These are phyloP conservation scores for Fusarium pseudograminearum DNA, from an alignment of 2,329 filamentous ascomycete genomes.

Conservation along the genomic window DNA sequence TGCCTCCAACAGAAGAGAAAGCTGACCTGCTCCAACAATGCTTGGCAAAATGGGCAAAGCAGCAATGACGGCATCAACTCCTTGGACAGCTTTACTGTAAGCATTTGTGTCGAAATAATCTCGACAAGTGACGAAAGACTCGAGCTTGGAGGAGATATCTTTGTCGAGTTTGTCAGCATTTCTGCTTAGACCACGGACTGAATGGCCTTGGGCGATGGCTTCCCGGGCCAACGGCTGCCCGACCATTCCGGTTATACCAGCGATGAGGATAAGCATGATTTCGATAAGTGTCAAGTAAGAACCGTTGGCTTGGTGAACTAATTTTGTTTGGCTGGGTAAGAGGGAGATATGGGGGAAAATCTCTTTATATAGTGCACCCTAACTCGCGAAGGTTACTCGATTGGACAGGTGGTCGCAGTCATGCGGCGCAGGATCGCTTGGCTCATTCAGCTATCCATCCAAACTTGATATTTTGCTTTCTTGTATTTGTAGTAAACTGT, in stretches of 20 bases:
- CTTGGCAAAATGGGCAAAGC: slow-evolving; percentile 6
- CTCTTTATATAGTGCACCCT: not conserved
- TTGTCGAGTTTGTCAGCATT: not conserved
- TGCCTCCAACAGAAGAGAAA: slow-evolving; percentile 3
- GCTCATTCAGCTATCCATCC: not conserved
- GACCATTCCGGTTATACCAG: slow-evolving; percentile 18
- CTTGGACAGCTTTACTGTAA: not conserved
- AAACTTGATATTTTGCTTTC: not conserved
- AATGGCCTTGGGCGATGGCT: not conserved
- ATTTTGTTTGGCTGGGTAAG: not conserved
- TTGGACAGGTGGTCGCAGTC: not conserved
- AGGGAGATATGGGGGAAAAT: no score
- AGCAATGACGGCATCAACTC: slow-evolving; percentile 2
- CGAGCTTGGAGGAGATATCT: not conserved
- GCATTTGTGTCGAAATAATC: not conserved
- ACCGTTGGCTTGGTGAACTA: not conserved
- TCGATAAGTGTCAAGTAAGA: rapidly evolving
- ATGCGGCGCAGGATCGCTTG: not conserved
- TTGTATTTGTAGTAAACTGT: not conserved
- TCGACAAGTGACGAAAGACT: not conserved
- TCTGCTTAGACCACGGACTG: slow-evolving; percentile 6
- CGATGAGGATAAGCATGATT: slow-evolving; percentile 9
- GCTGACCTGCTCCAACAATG: slow-evolving; percentile 5
- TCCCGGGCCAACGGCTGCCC: slow-evolving; percentile 9
- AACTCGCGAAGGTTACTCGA: not conserved